Evolutionary conservation across 345 rosid species (phyloP).

Genomic region (Gossypium stocksii): DNA sequence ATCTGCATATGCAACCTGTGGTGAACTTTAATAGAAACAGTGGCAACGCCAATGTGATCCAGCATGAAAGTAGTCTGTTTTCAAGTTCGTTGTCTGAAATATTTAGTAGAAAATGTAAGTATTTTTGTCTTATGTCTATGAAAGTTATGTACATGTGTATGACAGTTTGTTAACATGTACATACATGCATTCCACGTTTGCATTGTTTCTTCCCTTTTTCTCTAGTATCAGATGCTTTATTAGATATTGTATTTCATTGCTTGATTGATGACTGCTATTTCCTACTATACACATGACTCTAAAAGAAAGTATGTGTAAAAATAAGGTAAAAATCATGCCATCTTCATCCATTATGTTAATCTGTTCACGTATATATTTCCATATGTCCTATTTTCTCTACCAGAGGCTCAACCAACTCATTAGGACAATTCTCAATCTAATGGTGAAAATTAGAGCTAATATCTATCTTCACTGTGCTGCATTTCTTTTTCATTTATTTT

Average conservation of each 20-base stretch:
- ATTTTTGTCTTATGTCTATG: constrained; percentile 10
- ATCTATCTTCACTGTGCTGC: neutral
- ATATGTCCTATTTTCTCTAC: neutral
- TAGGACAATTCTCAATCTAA: neutral
- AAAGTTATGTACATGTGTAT: neutral
- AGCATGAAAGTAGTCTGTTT: constrained; percentile 83
- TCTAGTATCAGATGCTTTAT: constrained; percentile 5
- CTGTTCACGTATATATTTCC: neutral
- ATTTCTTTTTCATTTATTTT: neutral
- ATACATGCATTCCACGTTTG: neutral
- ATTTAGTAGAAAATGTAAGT: constrained; percentile 65
- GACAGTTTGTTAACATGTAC: neutral
- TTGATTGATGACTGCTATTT: constrained; percentile 8
- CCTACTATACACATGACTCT: neutral
- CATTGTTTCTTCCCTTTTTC: neutral
- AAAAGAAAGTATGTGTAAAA: neutral
- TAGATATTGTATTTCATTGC: neutral
- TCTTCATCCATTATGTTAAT: neutral
- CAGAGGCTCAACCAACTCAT: neutral
- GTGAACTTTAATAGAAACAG: constrained; percentile 33
- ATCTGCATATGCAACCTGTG: constrained; percentile 30
- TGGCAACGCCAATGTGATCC: constrained; percentile 32
- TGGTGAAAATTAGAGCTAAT: constrained; percentile 6
- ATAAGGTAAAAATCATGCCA: no score
- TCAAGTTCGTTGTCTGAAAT: constrained; percentile 88